Base-by-base conservation (phyloP, 345 rosid genomes). In the Hypericum androsaemum region DNA sequence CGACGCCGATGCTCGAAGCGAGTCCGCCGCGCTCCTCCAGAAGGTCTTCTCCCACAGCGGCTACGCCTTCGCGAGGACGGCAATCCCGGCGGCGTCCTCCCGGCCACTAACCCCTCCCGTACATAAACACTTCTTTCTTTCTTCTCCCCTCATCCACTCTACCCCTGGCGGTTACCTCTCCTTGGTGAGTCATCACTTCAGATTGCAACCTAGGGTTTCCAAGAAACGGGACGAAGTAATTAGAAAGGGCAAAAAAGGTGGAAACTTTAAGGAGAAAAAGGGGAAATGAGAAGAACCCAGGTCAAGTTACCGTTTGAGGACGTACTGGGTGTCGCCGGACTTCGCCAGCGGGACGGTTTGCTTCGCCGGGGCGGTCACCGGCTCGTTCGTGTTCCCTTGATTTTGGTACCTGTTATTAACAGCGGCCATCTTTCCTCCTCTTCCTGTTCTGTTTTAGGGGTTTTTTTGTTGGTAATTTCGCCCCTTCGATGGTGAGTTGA, bases 171-270 rank as follows among this genome's bases (percentile, higher is more conserved):
- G n/a, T n/a, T n/a, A n/a, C n/a, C n/a, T n/a, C n/a, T n/a, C n/a
- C n/a, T n/a, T n/a, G n/a, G n/a, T n/a, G 64, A 5, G 89, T 79
- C 98, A 90, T 90, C 54, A 90, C 62, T 63, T 90, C 98, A 52
- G 96, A 84, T 58, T 90, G 98, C 66, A 90, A 64, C 84, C 98
- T 90, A 87, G 41, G 60, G 44, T 15, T 11, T 8, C 41, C 59
- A 5, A 13, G 2, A 46, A 40, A 8, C 14, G 45, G 14, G 0
- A 40, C 28, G n/a, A 53, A 7, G 1, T 7, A 8, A 2, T 10
- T 56, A 41, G 54, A n/a, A n/a, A n/a, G n/a, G n/a, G n/a, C n/a
- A n/a, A 61, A 12, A 42, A 13, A 28, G 6, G 41, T 7, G 1
- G 37, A 39, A n/a, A 45, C 28, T 15, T 15, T 28, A 8, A 7